phyloP scores from a whole-genome alignment of 2,329 filamentous ascomycete genomes.

The Colletotrichum orbiculare region DNA sequence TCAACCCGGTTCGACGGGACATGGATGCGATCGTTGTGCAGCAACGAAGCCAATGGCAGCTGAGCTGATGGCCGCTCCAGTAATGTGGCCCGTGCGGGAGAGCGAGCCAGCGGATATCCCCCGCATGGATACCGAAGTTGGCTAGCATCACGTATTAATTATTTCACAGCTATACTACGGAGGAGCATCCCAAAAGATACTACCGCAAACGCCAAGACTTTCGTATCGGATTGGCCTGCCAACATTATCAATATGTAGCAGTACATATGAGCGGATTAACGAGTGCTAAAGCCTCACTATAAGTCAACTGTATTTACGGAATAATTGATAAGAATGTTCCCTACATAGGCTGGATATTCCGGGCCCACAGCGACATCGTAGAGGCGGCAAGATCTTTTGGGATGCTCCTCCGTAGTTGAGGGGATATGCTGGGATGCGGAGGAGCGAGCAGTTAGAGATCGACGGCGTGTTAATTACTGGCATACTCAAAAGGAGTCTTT shows the following conservation, averaged over 20 bases:
- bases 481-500: neutral
- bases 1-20: slow-evolving; percentile 27
- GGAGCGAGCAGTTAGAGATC: slow-evolving; percentile 24
- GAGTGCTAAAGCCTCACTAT: too few relatives aligned
- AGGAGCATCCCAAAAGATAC: too few relatives aligned
- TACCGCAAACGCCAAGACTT: too few relatives aligned
- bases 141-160: slow-evolving; percentile 13
- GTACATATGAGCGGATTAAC: too few relatives aligned
- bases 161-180: slow-evolving; percentile 18
- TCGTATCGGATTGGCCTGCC: too few relatives aligned
- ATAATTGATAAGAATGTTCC: too few relatives aligned
- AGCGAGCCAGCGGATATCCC: slow-evolving; percentile 30
- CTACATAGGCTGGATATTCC: too few relatives aligned
- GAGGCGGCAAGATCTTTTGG: too few relatives aligned
- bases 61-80: slow-evolving; percentile 8
- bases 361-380: too few relatives aligned
- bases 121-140: slow-evolving; percentile 29
- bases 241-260: too few relatives aligned
- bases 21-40: slow-evolving; percentile 30
- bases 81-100: slow-evolving; percentile 12
- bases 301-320: too few relatives aligned
- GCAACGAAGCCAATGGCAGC: slow-evolving; percentile 3
- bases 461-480: slow-evolving; percentile 14
- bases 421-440: slow-evolving; percentile 21
- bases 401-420: slow-evolving; percentile 10